Evolutionary conservation across 1,139 yeast genomes (phyloP).

Genomic region (Suhomyces maxii): DNA sequence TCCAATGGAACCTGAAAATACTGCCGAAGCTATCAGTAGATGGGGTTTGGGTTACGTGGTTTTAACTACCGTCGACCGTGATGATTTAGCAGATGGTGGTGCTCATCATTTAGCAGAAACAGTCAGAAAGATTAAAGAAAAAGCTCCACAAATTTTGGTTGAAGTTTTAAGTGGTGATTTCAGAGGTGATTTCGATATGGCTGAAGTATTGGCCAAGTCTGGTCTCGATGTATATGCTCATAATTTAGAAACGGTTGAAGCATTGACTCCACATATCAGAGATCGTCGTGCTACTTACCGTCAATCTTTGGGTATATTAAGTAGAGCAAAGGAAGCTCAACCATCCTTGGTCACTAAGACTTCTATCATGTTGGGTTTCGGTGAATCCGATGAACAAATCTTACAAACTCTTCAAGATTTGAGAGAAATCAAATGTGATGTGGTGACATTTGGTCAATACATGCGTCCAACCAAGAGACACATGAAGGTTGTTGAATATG

Average conservation of each 20-base stretch:
- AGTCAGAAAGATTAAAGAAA: constrained; percentile 75
- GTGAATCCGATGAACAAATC: constrained; percentile 91
- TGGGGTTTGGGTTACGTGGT: constrained; percentile 99
- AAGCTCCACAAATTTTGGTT: constrained; percentile 88
- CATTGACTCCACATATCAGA: constrained; percentile 88
- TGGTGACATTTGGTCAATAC: constrained; percentile 97
- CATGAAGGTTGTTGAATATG: constrained; percentile 95
- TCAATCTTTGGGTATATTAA: constrained; percentile 77
- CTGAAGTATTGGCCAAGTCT: constrained; percentile 72
- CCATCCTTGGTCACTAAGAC: constrained; percentile 87
- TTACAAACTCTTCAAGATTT: constrained; percentile 72
- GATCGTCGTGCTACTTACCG: constrained; percentile 96
- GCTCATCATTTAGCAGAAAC: constrained; percentile 89
- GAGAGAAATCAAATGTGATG: constrained; percentile 79
- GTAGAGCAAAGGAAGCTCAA: constrained; percentile 74
- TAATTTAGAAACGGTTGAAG: constrained; percentile 95
- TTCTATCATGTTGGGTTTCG: constrained; percentile 94
- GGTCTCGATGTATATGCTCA: constrained; percentile 98
- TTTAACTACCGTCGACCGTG: constrained; percentile 95
- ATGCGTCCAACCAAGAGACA: constrained; percentile 99
- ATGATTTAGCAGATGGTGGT: constrained; percentile 92
- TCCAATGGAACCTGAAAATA: constrained; percentile 95
- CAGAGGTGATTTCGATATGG: constrained; percentile 84
- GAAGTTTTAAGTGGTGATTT: constrained; percentile 96
- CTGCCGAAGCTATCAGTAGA: constrained; percentile 94